phyloP scores from a whole-genome alignment of 176 grass and related monocot species.

The Rhipidocladum racemiflorum region DNA sequence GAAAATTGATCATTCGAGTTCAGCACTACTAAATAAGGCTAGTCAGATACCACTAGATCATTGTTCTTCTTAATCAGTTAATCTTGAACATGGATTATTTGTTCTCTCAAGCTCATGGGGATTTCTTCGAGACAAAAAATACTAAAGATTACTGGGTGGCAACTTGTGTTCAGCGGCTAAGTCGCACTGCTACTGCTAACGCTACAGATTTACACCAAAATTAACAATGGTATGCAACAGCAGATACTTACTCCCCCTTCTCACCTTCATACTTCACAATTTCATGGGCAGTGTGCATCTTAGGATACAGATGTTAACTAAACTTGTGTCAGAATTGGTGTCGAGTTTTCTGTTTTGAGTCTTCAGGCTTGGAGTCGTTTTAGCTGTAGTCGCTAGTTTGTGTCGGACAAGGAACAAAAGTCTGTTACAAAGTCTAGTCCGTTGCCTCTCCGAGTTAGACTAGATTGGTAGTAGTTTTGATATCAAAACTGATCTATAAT shows the following conservation, averaged over 20 bases:
- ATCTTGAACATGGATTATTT: neutral
- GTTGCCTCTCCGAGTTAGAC: too few species aligned
- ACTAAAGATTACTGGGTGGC: neutral
- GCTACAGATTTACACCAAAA: conserved; percentile 11
- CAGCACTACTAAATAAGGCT: neutral
- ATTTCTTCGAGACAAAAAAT: neutral
- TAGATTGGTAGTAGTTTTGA: too few species aligned
- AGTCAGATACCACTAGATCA: neutral
- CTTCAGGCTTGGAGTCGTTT: too few species aligned
- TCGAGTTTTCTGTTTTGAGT: too few species aligned
- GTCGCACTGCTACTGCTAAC: neutral
- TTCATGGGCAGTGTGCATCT: too few species aligned
- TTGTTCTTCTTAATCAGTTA: neutral
- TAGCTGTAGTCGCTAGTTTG: too few species aligned
- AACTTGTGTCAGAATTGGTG: too few species aligned
- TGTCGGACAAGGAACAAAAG: too few species aligned
- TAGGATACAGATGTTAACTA: too few species aligned
- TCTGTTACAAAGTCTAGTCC: too few species aligned
- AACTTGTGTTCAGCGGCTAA: neutral
- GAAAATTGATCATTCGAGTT: too few species aligned
- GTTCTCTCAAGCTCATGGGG: neutral
- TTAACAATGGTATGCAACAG: neutral
- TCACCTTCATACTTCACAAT: neutral
- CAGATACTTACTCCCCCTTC: neutral
- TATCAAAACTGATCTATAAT: too few species aligned